Percentiles rank a stretch among this genome's conserved stretches.
Conservation (phyloP, 495 filamentous ascomycete species). For the Rhypophila decipiens region DNA sequence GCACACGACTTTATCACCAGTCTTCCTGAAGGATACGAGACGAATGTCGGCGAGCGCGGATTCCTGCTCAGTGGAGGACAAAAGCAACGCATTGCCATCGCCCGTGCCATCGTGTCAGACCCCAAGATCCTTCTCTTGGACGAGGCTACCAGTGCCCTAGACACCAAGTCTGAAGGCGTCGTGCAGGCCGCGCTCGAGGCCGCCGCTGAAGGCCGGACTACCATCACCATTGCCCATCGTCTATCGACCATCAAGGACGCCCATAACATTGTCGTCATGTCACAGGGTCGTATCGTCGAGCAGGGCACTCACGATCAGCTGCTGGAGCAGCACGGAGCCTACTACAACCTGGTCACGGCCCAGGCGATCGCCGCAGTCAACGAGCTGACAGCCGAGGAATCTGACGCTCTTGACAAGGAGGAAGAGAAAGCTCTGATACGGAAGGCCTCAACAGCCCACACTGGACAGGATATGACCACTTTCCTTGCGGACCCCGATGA, state of each 20-base stretch:
- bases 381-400: slow-evolving; percentile 42
- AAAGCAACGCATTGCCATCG: slow-evolving; percentile 85
- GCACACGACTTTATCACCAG: slow-evolving; percentile 82
- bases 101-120: slow-evolving; percentile 84
- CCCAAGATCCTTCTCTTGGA: slow-evolving; percentile 92
- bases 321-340: slow-evolving; percentile 52
- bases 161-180: slow-evolving; percentile 90
- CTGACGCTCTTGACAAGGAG: slow-evolving; percentile 33
- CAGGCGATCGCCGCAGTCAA: slow-evolving; percentile 56
- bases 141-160: slow-evolving; percentile 91
- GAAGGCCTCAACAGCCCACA: slow-evolving; percentile 32
- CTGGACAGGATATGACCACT: slow-evolving; percentile 11
- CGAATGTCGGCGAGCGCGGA: slow-evolving; percentile 90
- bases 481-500: slow-evolving; percentile 53
- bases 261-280: slow-evolving; percentile 94
- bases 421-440: slow-evolving; percentile 43
- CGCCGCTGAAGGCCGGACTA: slow-evolving; percentile 84
- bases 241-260: slow-evolving; percentile 90
- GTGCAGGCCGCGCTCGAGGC: slow-evolving; percentile 90
- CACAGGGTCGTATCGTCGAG: slow-evolving; percentile 77
- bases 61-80: slow-evolving; percentile 91
- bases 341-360: slow-evolving; percentile 49
- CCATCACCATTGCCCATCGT: slow-evolving; percentile 92
- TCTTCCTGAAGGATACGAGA: slow-evolving; percentile 88
- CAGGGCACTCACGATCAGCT: slow-evolving; percentile 68